Evolutionary conservation across 2,329 filamentous ascomycete genomes (phyloP), one percentile per base, ranked within the genome.

Genomic region (Huntiella abstrusa): DNA sequence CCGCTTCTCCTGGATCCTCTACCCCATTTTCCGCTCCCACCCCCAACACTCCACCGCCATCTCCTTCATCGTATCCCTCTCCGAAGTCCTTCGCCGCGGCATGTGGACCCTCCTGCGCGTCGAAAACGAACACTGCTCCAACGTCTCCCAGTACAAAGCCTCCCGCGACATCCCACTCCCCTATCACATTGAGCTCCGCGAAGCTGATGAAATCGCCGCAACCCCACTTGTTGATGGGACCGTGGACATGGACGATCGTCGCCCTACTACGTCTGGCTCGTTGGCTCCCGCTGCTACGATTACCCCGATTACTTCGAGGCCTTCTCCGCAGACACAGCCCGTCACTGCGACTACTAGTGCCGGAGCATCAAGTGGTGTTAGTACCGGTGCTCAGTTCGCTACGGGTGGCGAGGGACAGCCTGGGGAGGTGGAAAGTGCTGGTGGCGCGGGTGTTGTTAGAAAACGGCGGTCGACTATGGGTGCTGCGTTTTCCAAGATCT

Each of bases 91-190:
- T n/a, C 76, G 91, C 32, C 69, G 91, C 58, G 87, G 85, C 51
- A 75, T 95, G 57, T 98, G 91, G 91, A 79, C 81, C 0, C 67
- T 96, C 3, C 82, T 98, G 59, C 83, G 91, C 36, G 87, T 98
- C 19, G 91, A 98, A 61, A 98, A 98, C 60, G 91, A 98, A 56
- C 91, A 98, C 62, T 94, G 86, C 62, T 79, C 81, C 47, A 94
- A 95, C 55, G 88, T 98, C 2, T 74, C 77, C 13, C 77, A 84
- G 53, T 92, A 92, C 69, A 86, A 92, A 52, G 91, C 91, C 3
- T 85, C 80, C 2, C 73, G 88, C 47, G 87, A 95, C 55, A 73
- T 93, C 0, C 85, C 85, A 0, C 68, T 96, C 0, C 88, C 88
- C 0, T 96, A 95, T 58, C 69, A 75, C 43, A 63, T 77, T 41